Evolutionary conservation across 768 basidiomycete genomes (phyloP).

Genomic region (Leccinum longicurvipes): DNA sequence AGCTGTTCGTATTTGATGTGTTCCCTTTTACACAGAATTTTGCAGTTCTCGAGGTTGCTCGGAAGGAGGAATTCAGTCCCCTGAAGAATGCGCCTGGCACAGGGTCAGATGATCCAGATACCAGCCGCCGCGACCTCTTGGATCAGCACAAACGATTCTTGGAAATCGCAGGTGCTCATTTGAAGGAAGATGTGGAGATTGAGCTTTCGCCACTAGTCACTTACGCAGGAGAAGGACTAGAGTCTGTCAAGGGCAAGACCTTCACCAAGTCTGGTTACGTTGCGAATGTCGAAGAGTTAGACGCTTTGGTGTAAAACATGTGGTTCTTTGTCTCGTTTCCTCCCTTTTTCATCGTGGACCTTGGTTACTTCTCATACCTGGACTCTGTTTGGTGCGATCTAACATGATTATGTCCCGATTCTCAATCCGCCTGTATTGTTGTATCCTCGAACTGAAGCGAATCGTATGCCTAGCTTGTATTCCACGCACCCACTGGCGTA

Average conservation of each 20-base stretch:
- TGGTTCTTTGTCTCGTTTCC: conserved; percentile 2
- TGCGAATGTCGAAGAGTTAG: conserved; percentile 64
- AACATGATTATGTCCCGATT: neutral
- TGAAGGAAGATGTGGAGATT: conserved; percentile 76
- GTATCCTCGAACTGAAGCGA: conserved; percentile 13
- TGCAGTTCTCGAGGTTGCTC: conserved; percentile 83
- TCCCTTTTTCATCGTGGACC: neutral
- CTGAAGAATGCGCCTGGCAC: conserved; percentile 97
- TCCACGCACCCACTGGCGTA: conserved; percentile 10
- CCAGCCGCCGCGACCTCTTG: conserved; percentile 86
- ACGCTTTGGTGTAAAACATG: conserved; percentile 51
- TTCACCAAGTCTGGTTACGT: conserved; percentile 75
- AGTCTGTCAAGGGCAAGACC: conserved; percentile 69
- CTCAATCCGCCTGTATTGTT: conserved; percentile 3
- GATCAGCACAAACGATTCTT: conserved; percentile 86
- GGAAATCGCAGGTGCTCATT: conserved; percentile 67
- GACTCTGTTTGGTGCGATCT: neutral
- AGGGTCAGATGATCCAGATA: conserved; percentile 84
- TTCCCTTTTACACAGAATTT: conserved; percentile 87
- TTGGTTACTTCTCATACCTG: conserved; percentile 1
- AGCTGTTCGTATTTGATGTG: conserved; percentile 98
- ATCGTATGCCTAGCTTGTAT: conserved; percentile 14
- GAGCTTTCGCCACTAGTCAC: conserved; percentile 87
- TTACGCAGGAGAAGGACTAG: conserved; percentile 92
- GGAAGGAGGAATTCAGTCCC: conserved; percentile 92